phyloP scores from a whole-genome alignment of 2,329 filamentous ascomycete species.

The Blumeriella jaapii region DNA sequence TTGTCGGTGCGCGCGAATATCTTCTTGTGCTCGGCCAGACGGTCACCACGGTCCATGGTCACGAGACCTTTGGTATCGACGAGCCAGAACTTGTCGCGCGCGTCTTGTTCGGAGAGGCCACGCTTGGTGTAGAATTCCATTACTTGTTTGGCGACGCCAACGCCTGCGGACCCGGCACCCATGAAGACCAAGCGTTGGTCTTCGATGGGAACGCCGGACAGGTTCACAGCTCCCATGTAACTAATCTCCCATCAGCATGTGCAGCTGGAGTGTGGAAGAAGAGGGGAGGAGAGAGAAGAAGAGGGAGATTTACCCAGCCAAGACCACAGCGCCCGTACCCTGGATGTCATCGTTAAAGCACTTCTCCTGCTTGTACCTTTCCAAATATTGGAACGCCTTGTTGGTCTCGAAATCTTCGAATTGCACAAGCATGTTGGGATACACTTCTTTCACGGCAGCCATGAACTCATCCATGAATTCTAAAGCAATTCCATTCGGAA shows the following conservation, averaged over 20 bases:
- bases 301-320: slow-evolving; percentile 66
- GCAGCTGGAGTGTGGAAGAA: not conserved
- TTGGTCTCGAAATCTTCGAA: slow-evolving; percentile 96
- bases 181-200: slow-evolving; percentile 95
- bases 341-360: slow-evolving; percentile 99
- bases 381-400: slow-evolving; percentile 82
- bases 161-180: slow-evolving; percentile 88
- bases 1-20: slow-evolving; percentile 57
- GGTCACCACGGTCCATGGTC: slow-evolving; percentile 84
- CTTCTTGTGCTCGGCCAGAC: slow-evolving; percentile 80
- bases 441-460: slow-evolving; percentile 70
- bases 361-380: slow-evolving; percentile 83
- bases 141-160: slow-evolving; percentile 95
- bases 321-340: slow-evolving; percentile 89
- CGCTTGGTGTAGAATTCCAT: slow-evolving; percentile 94
- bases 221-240: slow-evolving; percentile 64
- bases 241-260: slow-evolving; percentile 27
- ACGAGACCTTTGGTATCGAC: slow-evolving; percentile 96
- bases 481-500: slow-evolving; percentile 65
- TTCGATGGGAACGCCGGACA: slow-evolving; percentile 72
- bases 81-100: slow-evolving; percentile 88
- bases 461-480: slow-evolving; percentile 98
- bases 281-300: too few species aligned
- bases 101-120: slow-evolving; percentile 77
- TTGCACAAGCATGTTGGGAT: slow-evolving; percentile 61